A percentile compares a stretch with the other conserved stretches of the same genome.
Evolutionary conservation across 2,329 filamentous ascomycete species (phyloP).

Genomic region (Huntiella decipiens): DNA sequence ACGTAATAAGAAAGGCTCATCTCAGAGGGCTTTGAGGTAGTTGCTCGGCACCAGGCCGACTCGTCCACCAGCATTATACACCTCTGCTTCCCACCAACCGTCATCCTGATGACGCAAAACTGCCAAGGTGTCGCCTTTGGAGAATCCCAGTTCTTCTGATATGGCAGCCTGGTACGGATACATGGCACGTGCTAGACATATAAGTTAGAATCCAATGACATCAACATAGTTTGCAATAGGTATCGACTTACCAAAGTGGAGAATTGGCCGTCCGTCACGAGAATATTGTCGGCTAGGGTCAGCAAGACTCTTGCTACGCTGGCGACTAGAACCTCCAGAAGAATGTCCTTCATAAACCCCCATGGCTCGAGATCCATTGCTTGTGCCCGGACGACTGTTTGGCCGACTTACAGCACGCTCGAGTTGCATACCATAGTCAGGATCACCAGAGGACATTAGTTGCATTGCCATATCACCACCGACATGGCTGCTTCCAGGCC

Average conservation of each 20-base stretch:
- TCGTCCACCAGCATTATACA: constrained; percentile 47
- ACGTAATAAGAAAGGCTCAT: too few species aligned
- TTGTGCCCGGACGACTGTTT: constrained; percentile 30
- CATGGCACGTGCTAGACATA: constrained; percentile 57
- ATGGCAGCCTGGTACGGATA: constrained; percentile 93
- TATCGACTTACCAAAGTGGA: constrained; percentile 75
- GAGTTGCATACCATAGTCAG: constrained; percentile 39
- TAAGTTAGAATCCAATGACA: constrained; percentile 5
- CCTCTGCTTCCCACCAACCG: constrained; percentile 97
- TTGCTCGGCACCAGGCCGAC: constrained; percentile 49
- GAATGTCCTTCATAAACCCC: constrained; percentile 35
- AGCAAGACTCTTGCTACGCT: constrained; percentile 70
- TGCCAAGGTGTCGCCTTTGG: constrained; percentile 79
- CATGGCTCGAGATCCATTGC: constrained; percentile 28
- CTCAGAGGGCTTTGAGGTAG: constrained; percentile 33
- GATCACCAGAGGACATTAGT: constrained; percentile 36
- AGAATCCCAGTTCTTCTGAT: constrained; percentile 81
- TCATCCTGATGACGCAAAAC: constrained; percentile 86
- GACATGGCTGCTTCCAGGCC: constrained; percentile 32
- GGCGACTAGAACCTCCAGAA: constrained; percentile 23
- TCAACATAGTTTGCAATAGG: not conserved
- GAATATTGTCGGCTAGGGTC: constrained; percentile 67
- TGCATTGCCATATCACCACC: constrained; percentile 47
- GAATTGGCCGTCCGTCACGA: constrained; percentile 64
- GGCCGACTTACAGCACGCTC: constrained; percentile 21